Evolutionary conservation across 331 rosid species (phyloP), one percentile per base, ranked within the genome.

Genomic region (Acacia pycnantha): DNA sequence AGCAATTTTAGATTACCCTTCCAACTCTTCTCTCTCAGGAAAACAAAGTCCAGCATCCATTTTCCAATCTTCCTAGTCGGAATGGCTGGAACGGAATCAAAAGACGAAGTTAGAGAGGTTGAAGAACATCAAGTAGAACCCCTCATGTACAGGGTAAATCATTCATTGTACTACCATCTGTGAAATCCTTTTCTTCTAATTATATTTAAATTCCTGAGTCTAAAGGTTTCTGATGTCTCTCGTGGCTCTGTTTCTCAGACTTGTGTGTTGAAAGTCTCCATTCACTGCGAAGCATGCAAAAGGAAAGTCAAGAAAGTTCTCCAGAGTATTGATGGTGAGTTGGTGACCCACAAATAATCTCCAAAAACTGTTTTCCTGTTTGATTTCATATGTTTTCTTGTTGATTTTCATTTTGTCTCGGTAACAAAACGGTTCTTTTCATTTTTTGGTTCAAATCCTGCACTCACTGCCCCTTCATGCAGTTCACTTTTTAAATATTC

Each of bases 231-330:
- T 53, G 77, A 62, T 69, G 50, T 79, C 27, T 79, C 24, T 84
- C 11, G 65, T 16, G 12, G 47, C 67, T 84, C 50, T 72, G 19
- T 84, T 50, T 84, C 53, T 26, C 88, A 95, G 97, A 88, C 87
- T 35, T 88, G 83, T 86, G 84, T 83, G 29, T 82, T 95, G 89
- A 93, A 81, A 82, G 95, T 91, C 84, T 88, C 94, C 50, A 86
- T 93, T 56, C 94, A 95, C 86, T 95, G 98, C 56, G 86, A 76
- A 80, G 98, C 87, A 29, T 95, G 98, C 94, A 86, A 85, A 79
- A 88, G 83, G 76, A 93, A 90, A 76, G 95, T 93, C 9, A 77
- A 79, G 26, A 89, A 86, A 76, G 67, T 85, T 72, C 85, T 95
- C 11, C 88, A 85, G 80, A 74, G 53, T 33, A 65, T 95, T 3